Evolutionary conservation across 2,329 filamentous ascomycete species (phyloP).

Genomic region (Anisogramma anomala): DNA sequence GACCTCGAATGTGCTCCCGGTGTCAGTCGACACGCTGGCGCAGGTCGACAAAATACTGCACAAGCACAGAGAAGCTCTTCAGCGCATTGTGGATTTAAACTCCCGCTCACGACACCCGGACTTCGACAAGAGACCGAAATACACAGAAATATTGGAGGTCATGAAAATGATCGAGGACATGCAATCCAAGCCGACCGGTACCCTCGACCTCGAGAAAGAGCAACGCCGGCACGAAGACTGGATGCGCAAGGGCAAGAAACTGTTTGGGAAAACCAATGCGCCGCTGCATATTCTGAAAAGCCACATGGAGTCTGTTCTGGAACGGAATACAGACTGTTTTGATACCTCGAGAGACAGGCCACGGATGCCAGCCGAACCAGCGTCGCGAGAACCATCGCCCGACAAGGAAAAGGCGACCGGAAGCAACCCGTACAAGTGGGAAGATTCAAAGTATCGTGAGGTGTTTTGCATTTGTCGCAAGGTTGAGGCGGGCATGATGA

Average conservation of each 20-base stretch:
- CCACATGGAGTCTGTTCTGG: slow-evolving; percentile 86
- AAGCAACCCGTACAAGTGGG: slow-evolving; percentile 42
- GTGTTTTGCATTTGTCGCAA: slow-evolving; percentile 96
- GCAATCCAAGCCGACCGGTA: slow-evolving; percentile 84
- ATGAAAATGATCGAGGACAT: slow-evolving; percentile 79
- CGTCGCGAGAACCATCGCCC: slow-evolving; percentile 65
- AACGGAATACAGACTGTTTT: slow-evolving; percentile 84
- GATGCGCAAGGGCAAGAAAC: slow-evolving; percentile 96
- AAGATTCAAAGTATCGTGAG: slow-evolving; percentile 55
- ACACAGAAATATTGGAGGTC: slow-evolving; percentile 79
- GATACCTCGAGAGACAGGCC: slow-evolving; percentile 76
- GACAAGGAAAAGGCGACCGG: slow-evolving; percentile 27
- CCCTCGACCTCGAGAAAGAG: slow-evolving; percentile 85
- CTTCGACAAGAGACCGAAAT: slow-evolving; percentile 69
- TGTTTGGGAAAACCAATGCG: slow-evolving; percentile 96
- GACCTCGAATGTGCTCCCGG: slow-evolving; percentile 55
- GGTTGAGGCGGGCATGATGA: slow-evolving; percentile 96
- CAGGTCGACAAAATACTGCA: slow-evolving; percentile 84
- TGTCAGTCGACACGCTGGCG: slow-evolving; percentile 67
- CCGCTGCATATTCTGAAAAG: slow-evolving; percentile 89
- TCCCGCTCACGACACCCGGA: slow-evolving; percentile 66
- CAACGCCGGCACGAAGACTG: slow-evolving; percentile 94
- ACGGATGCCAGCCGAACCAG: slow-evolving; percentile 79
- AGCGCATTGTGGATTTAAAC: slow-evolving; percentile 72
- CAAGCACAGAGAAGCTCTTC: slow-evolving; percentile 90